A percentile compares a stretch with the other conserved stretches of the same genome.
Conservation (phyloP, 139 green algal genomes). For the Parachlorella kessleri region DNA sequence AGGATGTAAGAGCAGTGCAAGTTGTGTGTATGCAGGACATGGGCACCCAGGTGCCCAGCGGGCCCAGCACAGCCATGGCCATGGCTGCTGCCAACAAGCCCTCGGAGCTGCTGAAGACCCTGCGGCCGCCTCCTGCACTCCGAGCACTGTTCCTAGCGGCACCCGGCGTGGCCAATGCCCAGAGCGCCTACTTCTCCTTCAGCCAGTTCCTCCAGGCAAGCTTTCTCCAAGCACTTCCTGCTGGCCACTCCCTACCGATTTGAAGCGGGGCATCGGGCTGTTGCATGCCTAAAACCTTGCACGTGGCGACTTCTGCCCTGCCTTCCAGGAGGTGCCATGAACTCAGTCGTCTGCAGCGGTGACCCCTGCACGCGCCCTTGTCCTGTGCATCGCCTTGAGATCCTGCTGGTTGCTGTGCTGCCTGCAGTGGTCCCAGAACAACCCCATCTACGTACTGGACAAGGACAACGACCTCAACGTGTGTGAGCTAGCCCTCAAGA, state of each 20-base stretch:
- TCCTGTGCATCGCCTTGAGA: too few relatives aligned
- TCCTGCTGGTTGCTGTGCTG: too few relatives aligned
- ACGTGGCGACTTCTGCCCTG: too few relatives aligned
- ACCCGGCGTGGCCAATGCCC: slow-evolving; percentile 88
- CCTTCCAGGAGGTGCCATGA: too few relatives aligned
- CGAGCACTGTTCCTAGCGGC: slow-evolving; percentile 86
- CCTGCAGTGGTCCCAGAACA: slow-evolving; percentile 65
- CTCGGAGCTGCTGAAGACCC: slow-evolving; percentile 73
- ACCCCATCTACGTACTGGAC: slow-evolving; percentile 92
- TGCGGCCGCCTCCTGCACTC: slow-evolving; percentile 49
- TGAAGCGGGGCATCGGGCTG: neutral
- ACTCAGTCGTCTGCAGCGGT: too few relatives aligned
- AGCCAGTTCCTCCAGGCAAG: slow-evolving; percentile 42
- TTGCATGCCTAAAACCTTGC: neutral
- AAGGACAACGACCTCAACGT: slow-evolving; percentile 93
- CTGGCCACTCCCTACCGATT: neutral
- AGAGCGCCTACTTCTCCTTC: slow-evolving; percentile 83
- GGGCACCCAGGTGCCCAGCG: too few relatives aligned
- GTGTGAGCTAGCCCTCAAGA: slow-evolving; percentile 56
- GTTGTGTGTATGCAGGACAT: too few relatives aligned
- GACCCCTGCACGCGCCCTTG: too few relatives aligned
- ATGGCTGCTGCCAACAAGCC: slow-evolving; percentile 50
- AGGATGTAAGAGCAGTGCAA: too few relatives aligned
- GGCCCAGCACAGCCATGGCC: too few relatives aligned
- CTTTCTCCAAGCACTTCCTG: neutral